A percentile compares a stretch with the other conserved stretches of the same genome.
Conservation (phyloP, 805 yeast genomes). For the Zygoascus bituminiphila region DNA sequence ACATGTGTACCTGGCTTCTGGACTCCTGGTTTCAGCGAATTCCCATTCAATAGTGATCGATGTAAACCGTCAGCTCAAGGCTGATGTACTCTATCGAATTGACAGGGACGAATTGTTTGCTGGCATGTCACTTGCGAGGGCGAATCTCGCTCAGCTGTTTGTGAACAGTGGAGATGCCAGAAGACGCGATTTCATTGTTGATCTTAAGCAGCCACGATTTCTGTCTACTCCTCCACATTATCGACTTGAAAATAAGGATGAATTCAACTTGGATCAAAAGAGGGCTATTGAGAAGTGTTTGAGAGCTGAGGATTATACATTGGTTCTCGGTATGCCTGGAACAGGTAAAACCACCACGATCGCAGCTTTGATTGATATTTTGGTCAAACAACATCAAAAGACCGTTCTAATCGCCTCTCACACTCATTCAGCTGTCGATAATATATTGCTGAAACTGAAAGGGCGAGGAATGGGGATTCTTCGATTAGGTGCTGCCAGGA, state of each 20-base stretch:
- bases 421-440: slow-evolving; percentile 95
- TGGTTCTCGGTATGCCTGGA: slow-evolving; percentile 96
- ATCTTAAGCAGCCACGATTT: slow-evolving; percentile 41
- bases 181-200: slow-evolving; percentile 44
- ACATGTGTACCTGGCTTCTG: slow-evolving; percentile 64
- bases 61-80: slow-evolving; percentile 43
- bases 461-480: slow-evolving; percentile 41
- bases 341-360: slow-evolving; percentile 93
- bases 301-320: slow-evolving; percentile 61
- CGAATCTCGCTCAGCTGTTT: slow-evolving; percentile 64
- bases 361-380: slow-evolving; percentile 55
- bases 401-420: slow-evolving; percentile 73
- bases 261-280: slow-evolving; percentile 64
- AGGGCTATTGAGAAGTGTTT: slow-evolving; percentile 60
- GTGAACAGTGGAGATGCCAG: slow-evolving; percentile 39
- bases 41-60: slow-evolving; percentile 39
- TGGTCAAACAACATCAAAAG: slow-evolving; percentile 49
- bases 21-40: slow-evolving; percentile 41
- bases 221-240: slow-evolving; percentile 3
- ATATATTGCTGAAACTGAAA: slow-evolving; percentile 67
- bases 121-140: slow-evolving; percentile 70
- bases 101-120: slow-evolving; percentile 74
- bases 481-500: slow-evolving; percentile 54
- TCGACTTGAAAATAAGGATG: slow-evolving; percentile 12
- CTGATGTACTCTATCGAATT: slow-evolving; percentile 42